These are phyloP conservation scores for Cryptosporidium parvum DNA, from an alignment of 169 alveolate species.

Conservation along the genomic window DNA sequence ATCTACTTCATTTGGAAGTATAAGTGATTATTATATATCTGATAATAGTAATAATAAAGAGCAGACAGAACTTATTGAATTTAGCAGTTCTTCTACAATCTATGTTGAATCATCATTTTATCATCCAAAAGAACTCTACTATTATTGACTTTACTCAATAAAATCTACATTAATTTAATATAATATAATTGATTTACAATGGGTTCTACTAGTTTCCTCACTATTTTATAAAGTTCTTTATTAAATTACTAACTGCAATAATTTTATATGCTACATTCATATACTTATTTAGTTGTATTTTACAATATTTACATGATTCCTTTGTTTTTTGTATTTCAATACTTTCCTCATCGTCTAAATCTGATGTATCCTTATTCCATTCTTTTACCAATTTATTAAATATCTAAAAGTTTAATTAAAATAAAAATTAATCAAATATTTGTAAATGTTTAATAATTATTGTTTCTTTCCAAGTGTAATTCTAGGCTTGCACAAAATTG, in stretches of 20 bases:
- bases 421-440: not conserved
- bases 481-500: not conserved
- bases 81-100: conserved; percentile 31
- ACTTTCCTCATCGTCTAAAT: conserved; percentile 29
- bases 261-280: conserved; percentile 70
- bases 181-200: not conserved
- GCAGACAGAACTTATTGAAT: conserved; percentile 61
- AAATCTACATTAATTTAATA: not conserved
- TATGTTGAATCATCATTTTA: conserved; percentile 55
- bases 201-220: not conserved
- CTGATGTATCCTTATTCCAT: conserved; percentile 50
- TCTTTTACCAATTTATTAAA: conserved; percentile 48
- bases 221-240: conserved; percentile 57
- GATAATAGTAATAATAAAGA: conserved; percentile 33
- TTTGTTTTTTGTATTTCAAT: conserved; percentile 48
- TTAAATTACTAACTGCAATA: conserved; percentile 54
- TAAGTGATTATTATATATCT: conserved; percentile 18
- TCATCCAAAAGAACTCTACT: conserved; percentile 26
- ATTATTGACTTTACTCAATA: not conserved
- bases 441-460: not conserved
- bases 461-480: not conserved
- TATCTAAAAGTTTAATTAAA: conserved; percentile 16
- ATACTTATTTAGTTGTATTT: conserved; percentile 31
- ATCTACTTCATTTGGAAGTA: conserved; percentile 44
- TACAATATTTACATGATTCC: conserved; percentile 37